Conservation (phyloP, 1,284 basidiomycete genomes). For the Mycosarcoma maydis region DNA sequence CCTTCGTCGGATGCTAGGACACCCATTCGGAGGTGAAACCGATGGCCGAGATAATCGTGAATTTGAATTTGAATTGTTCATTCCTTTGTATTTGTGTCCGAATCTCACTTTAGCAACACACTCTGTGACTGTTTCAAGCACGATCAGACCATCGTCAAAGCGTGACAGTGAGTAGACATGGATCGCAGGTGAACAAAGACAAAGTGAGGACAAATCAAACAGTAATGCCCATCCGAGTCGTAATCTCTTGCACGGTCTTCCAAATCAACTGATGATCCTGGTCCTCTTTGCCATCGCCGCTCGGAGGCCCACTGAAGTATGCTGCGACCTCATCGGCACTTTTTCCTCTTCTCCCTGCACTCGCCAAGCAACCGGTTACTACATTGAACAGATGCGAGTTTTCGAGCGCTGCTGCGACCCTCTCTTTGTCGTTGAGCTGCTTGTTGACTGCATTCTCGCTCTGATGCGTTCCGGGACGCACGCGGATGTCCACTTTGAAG, state of each 20-base stretch:
- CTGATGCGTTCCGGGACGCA: slow-evolving; percentile 94
- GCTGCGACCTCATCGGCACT: slow-evolving; percentile 33
- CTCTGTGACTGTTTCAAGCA: too few species aligned
- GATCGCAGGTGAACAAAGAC: background rate
- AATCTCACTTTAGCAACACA: background rate
- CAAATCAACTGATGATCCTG: slow-evolving; percentile 34
- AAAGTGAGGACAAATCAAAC: slow-evolving; percentile 3
- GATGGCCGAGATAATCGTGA: background rate
- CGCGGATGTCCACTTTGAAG: slow-evolving; percentile 92
- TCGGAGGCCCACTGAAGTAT: slow-evolving; percentile 22
- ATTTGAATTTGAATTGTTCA: background rate
- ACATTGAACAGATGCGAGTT: slow-evolving; percentile 87
- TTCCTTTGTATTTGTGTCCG: slow-evolving; percentile 10
- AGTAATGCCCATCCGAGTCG: slow-evolving; percentile 33
- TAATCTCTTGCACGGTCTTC: slow-evolving; percentile 49
- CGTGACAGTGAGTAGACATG: too few species aligned
- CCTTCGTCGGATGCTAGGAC: slow-evolving; percentile 20
- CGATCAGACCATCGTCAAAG: too few species aligned
- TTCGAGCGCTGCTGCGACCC: slow-evolving; percentile 95
- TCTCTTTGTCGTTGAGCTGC: slow-evolving; percentile 97
- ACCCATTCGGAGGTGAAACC: slow-evolving; percentile 10
- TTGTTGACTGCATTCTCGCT: slow-evolving; percentile 96
- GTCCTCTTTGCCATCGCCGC: slow-evolving; percentile 8
- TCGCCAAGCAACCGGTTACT: slow-evolving; percentile 83
- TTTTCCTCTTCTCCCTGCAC: slow-evolving; percentile 69